A percentile compares a stretch with the other conserved stretches of the same genome.
These are phyloP conservation scores for Santalum album DNA, from an alignment of 164 flowering plant species.

Conservation along the genomic window DNA sequence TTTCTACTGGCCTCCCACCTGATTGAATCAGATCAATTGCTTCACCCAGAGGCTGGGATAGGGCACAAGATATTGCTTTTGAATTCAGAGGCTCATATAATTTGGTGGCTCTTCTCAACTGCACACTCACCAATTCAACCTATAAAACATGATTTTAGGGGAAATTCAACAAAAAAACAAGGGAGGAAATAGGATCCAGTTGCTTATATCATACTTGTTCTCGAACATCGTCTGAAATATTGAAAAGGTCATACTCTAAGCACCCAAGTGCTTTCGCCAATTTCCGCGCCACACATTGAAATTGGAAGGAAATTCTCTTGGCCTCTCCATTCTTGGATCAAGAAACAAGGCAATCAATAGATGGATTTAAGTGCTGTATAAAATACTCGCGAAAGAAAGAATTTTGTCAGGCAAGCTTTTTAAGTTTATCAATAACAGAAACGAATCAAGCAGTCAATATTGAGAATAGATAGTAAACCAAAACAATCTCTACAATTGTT, in stretches of 20 bases:
- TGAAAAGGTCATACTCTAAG: slow-evolving; percentile 53
- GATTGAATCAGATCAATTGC: slow-evolving; percentile 21
- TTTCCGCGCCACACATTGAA: slow-evolving; percentile 70
- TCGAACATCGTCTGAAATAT: slow-evolving; percentile 83
- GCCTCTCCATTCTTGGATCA: slow-evolving; percentile 50
- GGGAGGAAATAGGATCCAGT: not conserved
- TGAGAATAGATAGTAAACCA: too few relatives aligned
- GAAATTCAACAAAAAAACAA: not conserved
- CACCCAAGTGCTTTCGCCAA: slow-evolving; percentile 58
- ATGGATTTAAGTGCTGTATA: not conserved
- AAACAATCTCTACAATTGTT: too few relatives aligned
- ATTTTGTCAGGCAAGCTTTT: too few relatives aligned
- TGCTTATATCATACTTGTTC: slow-evolving; percentile 58
- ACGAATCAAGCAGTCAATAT: too few relatives aligned
- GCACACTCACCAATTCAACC: slow-evolving; percentile 80
- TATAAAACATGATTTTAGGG: slow-evolving; percentile 16
- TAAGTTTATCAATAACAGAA: too few relatives aligned
- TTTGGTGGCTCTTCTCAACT: slow-evolving; percentile 72
- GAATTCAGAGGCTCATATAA: slow-evolving; percentile 50
- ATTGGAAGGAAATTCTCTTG: slow-evolving; percentile 50
- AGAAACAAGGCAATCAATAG: slow-evolving; percentile 13
- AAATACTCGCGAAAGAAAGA: not conserved
- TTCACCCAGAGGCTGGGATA: slow-evolving; percentile 47
- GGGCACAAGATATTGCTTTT: slow-evolving; percentile 23
- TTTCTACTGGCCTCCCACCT: slow-evolving; percentile 15